Evolutionary conservation across 306 rosid genomes (phyloP), one percentile per base, ranked within the genome.

Genomic region (Amphicarpaea edgeworthii): DNA sequence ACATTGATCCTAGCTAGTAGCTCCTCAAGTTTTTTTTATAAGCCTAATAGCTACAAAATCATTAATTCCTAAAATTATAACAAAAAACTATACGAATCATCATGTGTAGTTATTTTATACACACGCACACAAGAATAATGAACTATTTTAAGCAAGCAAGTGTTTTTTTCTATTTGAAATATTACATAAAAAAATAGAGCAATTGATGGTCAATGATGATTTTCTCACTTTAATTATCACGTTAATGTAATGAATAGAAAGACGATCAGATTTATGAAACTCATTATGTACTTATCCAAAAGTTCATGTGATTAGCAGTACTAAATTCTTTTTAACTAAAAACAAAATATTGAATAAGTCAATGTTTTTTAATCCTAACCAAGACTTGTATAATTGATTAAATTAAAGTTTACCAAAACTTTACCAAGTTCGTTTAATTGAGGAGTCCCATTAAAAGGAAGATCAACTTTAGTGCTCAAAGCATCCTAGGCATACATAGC

Each of bases 401-500:
- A 54, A 65, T 70, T 40, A 67, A 62, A 73, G 70, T 51, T 65
- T 70, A 74, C 66, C 41, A 73, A 71, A 77, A 77, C 49, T 72
- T 68, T 58, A 57, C 28, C 81, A 3, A 26, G 51, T 42, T 68
- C 26, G 37, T 55, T 55, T 61, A 42, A 63, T 47, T 8, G 63
- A 73, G 40, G 8, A 79, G 47, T 49, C 6, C n/a, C 72, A 74
- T 50, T 49, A 24, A 85, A 82, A 73, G 76, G 62, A 79, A 37
- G 75, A 71, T 77, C 53, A 26, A 62, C 83, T 74, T 62, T 60
- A 72, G 80, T 47, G 84, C 64, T 57, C 45, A 78, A 67, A 68
- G 83, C 60, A 77, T 86, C 87, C 87, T 69, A 81, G 77, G n/a
- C n/a, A 79, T 74, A 54, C 59, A 58, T 67, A 17, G 41, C 61